Evolutionary conservation across 1,139 yeast species (phyloP).

Genomic region (Kodamaea sp.): DNA sequence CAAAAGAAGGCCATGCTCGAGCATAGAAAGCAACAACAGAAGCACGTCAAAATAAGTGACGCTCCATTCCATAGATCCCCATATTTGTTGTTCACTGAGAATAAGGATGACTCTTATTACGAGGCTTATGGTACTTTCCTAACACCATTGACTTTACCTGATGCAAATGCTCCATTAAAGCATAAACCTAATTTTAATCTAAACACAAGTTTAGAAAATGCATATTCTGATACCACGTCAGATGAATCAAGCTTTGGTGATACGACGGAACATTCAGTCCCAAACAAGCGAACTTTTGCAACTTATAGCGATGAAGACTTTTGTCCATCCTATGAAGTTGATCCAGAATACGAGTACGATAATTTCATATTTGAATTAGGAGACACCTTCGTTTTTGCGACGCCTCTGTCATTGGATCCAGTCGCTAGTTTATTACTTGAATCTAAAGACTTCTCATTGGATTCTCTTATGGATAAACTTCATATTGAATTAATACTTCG

Average conservation of each 20-base stretch:
- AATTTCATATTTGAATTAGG: conserved; percentile 54
- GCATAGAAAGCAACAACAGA: conserved; percentile 53
- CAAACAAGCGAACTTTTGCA: background rate
- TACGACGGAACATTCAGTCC: too few species aligned
- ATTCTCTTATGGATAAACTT: conserved; percentile 56
- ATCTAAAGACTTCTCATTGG: conserved; percentile 36
- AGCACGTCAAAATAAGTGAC: conserved; percentile 67
- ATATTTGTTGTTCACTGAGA: conserved; percentile 55
- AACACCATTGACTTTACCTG: conserved; percentile 64
- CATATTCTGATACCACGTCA: background rate
- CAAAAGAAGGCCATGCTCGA: conserved; percentile 49
- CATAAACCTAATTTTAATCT: background rate
- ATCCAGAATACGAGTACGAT: conserved; percentile 50
- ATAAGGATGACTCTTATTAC: conserved; percentile 43
- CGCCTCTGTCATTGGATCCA: conserved; percentile 33
- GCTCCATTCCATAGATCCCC: conserved; percentile 80
- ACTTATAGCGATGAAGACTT: conserved; percentile 43
- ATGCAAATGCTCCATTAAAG: conserved; percentile 54
- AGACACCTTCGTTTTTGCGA: conserved; percentile 31
- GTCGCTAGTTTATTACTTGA: conserved; percentile 31
- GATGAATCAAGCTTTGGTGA: conserved; percentile 1
- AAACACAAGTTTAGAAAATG: background rate
- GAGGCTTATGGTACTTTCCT: conserved; percentile 49
- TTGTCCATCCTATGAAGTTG: conserved; percentile 39
- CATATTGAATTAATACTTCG: conserved; percentile 57